Base-by-base conservation (phyloP, 2,329 filamentous ascomycete genomes). In the Cladosporium phlei region DNA sequence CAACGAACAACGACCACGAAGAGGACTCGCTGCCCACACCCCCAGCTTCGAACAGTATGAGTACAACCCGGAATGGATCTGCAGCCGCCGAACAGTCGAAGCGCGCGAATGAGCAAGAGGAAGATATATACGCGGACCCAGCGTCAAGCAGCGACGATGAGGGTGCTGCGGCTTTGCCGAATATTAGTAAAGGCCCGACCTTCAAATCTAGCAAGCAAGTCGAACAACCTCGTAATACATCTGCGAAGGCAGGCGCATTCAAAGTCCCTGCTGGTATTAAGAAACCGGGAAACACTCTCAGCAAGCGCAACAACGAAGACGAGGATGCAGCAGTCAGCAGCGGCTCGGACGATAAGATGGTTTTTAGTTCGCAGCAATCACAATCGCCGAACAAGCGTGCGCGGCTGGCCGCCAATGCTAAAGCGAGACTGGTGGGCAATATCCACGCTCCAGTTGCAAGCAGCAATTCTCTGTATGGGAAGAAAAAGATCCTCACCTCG, bases 1-100 rank as follows among this genome's bases (percentile, higher is more conserved):
- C 67, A 14, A 60, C 51, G 5, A 47, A 56, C 4, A 56, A 66
- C 1, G 62, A 70, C 37, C 67, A 71, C 40, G 61, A 65, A 21
- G 38, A 33, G 20, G 60, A 65, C 32, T 21, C 19, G 8, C 35
- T 46, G 11, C 39, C 37, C 14, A 50, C 38, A 22, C 48, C 52
- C 7, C 51, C 52, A 10, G 34, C 45, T 16, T 50, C 52, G 22
- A 42, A 47, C 34, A 47, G 16, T 24, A 38, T 16, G 12, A 32
- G 17, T 9, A 42, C 16, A n/a, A 35, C 25, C 29, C 19, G 32
- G 44, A 32, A 30, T 2, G 33, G 19, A 16, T 11, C 22, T 17
- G 11, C 14, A 5, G 38, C 20, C 21, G 39, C 32, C 6, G 38
- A 39, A 37, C 24, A 5, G 9, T 14, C 20, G 3, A 39, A 27